A percentile compares a stretch with the other conserved stretches of the same genome.
phyloP scores from a whole-genome alignment of 2,329 filamentous ascomycete species.

The Cladosporium oxysporum region DNA sequence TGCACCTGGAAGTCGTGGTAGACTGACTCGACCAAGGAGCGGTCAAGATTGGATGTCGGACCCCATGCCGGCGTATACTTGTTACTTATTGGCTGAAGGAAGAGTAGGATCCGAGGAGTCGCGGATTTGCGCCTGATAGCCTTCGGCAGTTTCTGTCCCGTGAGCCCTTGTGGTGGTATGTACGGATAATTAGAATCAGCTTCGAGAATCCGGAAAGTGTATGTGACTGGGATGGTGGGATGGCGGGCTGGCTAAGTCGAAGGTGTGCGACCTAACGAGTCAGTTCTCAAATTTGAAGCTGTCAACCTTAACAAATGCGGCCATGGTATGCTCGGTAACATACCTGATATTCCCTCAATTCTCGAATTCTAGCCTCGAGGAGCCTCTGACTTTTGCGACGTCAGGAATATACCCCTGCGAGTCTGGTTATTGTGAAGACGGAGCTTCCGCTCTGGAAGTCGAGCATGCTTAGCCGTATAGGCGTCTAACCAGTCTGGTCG shows the following conservation, averaged over 20 bases:
- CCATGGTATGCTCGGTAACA: neutral
- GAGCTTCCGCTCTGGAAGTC: neutral
- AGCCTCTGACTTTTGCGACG: neutral
- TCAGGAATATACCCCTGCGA: neutral
- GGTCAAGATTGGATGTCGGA: neutral
- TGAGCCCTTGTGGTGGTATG: neutral
- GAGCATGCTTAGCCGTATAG: neutral
- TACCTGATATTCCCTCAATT: neutral
- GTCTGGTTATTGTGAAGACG: neutral
- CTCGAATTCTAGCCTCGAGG: neutral
- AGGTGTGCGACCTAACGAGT: neutral
- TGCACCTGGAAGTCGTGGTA: neutral
- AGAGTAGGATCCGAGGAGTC: constrained; percentile 3
- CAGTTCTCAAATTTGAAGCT: neutral
- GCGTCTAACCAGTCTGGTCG: neutral
- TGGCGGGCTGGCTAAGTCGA: neutral
- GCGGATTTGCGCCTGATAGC: neutral
- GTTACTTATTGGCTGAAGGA: neutral
- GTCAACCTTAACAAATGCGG: neutral
- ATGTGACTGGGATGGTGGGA: neutral
- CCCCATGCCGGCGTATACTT: neutral
- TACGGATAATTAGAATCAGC: neutral
- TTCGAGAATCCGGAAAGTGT: neutral
- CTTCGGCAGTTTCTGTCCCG: neutral
- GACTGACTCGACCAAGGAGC: constrained; percentile 7